These are phyloP conservation scores for Candida saitoana DNA, from an alignment of 805 yeast species.

Conservation along the genomic window DNA sequence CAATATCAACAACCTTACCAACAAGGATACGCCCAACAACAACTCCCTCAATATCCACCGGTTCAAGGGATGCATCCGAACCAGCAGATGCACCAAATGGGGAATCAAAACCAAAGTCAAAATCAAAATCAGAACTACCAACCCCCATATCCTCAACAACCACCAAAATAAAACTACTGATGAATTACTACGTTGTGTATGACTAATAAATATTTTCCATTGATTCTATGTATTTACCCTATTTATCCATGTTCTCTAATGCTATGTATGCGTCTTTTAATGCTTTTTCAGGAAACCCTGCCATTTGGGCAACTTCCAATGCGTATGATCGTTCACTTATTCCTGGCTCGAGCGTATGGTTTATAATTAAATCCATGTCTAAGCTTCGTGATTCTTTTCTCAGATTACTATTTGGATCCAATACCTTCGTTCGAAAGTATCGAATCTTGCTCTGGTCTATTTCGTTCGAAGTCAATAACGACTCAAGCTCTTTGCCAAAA, in stretches of 20 bases:
- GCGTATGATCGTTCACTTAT: constrained; percentile 76
- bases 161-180: constrained; percentile 9
- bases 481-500: constrained; percentile 46
- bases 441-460: constrained; percentile 23
- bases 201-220: neutral
- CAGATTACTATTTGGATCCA: constrained; percentile 6
- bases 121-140: constrained; percentile 7
- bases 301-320: constrained; percentile 66
- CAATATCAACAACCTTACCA: constrained; percentile 5
- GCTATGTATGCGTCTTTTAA: constrained; percentile 46
- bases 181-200: constrained; percentile 8
- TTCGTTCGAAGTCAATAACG: constrained; percentile 29
- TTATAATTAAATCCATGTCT: constrained; percentile 29
- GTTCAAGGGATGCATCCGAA: constrained; percentile 3
- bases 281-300: constrained; percentile 70
- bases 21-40: constrained; percentile 7
- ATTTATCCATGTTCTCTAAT: constrained; percentile 8
- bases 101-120: constrained; percentile 6
- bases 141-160: constrained; percentile 6
- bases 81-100: constrained; percentile 7
- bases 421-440: constrained; percentile 31
- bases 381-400: neutral
- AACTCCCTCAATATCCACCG: constrained; percentile 9
- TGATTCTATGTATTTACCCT: constrained; percentile 6
- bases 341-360: constrained; percentile 62